phyloP scores from a whole-genome alignment of 345 rosid species.

The Arabis hirsuta region DNA sequence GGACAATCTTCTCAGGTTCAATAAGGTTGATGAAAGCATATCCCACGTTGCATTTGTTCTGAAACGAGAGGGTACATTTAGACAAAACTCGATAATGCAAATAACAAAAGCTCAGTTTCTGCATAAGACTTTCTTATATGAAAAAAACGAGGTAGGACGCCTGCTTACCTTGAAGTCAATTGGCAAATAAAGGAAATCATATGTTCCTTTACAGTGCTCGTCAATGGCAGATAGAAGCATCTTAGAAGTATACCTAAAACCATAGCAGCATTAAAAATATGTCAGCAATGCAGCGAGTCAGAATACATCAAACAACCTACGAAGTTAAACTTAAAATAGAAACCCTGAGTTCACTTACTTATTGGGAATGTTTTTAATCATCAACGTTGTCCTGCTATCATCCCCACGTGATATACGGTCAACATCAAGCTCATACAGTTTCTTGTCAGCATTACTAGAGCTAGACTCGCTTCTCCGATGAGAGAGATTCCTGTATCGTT shows the following conservation, averaged over 20 bases:
- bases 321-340: neutral
- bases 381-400: slow-evolving; percentile 84
- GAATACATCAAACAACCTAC: slow-evolving; percentile 5
- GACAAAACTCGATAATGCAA: neutral
- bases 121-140: slow-evolving; percentile 2
- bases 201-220: slow-evolving; percentile 75
- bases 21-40: slow-evolving; percentile 89
- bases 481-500: slow-evolving; percentile 67
- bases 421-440: slow-evolving; percentile 84
- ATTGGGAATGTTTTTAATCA: slow-evolving; percentile 98
- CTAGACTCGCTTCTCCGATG: slow-evolving; percentile 77
- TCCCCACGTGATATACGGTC: slow-evolving; percentile 80
- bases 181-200: slow-evolving; percentile 80
- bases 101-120: slow-evolving; percentile 11
- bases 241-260: slow-evolving; percentile 72
- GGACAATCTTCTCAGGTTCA: slow-evolving; percentile 75
- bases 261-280: slow-evolving; percentile 10
- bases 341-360: slow-evolving; percentile 56
- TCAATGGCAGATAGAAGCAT: slow-evolving; percentile 86
- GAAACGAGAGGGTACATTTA: slow-evolving; percentile 34
- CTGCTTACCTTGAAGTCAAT: slow-evolving; percentile 80
- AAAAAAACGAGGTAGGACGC: slow-evolving; percentile 2
- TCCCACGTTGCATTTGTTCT: slow-evolving; percentile 96
- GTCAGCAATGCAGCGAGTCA: slow-evolving; percentile 9
- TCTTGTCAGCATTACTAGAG: slow-evolving; percentile 76